Base-by-base conservation (phyloP, 2,329 filamentous ascomycete species). In the Leptographium galeiforme region DNA sequence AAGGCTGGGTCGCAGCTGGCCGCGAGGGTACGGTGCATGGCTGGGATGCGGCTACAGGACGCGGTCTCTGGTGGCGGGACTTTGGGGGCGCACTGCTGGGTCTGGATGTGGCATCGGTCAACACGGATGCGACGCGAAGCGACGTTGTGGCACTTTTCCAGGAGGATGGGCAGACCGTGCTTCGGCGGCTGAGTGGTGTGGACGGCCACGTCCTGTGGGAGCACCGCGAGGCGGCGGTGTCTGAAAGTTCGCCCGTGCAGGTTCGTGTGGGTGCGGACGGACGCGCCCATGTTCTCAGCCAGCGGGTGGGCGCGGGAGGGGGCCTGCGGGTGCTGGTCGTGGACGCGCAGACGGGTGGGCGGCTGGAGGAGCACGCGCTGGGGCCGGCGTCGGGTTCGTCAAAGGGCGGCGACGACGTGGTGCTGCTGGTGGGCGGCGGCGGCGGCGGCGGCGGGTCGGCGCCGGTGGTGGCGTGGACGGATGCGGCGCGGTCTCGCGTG, bases 1-100 rank as follows among this genome's bases (percentile, higher is more conserved):
- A 91, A 65, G 82, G 85, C 60, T 85, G 84, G 64, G 72, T 97
- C 18, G 77, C 89, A 40, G 85, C 85, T 60, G 89, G 85, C 1
- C 70, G 82, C 40, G 88, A 84, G 16, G 73, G 74, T 57, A 77
- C 78, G 49, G 81, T 96, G 33, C 79, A 85, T 52, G 79, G 85
- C 14, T 97, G 90, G 90, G 85, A 88, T 68, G 88, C 89, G 39
- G 73, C 85, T 49, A 87, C 84, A 61, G 93, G 93, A 33, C 82
- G 85, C 62, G 78, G 87, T 58, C 74, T 81, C 40, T 98, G 93
- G 89, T 79, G 81, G 55, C 75, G 76, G 44, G 71, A 74, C 48
- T 81, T 88, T 54, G 64, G 67, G 8, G 84, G 77, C 19, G 64
- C 64, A 45, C 73, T 85, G 18, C 78, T 76, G 63, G 87, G 88